A percentile compares a stretch with the other conserved stretches of the same genome.
phyloP scores from a whole-genome alignment of 768 basidiomycete genomes.

The Tylopilus cervinicoccineus region DNA sequence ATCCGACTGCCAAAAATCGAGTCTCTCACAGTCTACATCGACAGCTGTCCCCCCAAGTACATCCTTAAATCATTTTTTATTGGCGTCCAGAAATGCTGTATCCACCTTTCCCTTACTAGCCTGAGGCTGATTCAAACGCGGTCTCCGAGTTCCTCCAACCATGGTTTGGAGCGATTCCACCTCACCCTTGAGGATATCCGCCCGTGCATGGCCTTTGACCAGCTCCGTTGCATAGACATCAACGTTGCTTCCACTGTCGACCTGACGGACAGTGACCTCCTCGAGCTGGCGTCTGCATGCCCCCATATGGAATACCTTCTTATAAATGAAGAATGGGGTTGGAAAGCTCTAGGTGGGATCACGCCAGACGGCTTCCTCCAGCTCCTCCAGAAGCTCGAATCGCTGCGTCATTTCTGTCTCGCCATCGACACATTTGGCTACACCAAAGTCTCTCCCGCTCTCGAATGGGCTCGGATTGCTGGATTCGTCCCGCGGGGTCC shows the following conservation, averaged over 20 bases:
- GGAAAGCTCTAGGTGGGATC: not conserved
- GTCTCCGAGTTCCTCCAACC: not conserved
- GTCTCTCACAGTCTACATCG: not conserved
- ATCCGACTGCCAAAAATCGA: not conserved
- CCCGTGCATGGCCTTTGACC: not conserved
- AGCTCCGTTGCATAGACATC: slow-evolving; percentile 3
- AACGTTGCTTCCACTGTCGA: not conserved
- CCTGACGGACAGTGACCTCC: not conserved
- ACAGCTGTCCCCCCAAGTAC: not conserved
- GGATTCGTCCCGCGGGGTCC: not conserved
- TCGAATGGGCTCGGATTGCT: not conserved
- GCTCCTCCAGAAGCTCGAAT: not conserved
- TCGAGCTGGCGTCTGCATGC: not conserved
- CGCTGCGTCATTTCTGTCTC: slow-evolving; percentile 2
- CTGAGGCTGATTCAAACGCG: slow-evolving; percentile 1
- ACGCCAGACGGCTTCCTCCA: slow-evolving; percentile 2
- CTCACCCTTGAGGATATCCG: slow-evolving; percentile 1
- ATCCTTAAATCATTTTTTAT: not conserved
- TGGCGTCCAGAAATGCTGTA: not conserved
- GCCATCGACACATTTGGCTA: not conserved
- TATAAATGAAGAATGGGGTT: slow-evolving; percentile 8
- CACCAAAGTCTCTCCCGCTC: not conserved
- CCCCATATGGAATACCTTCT: not conserved
- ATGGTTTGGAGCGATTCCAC: not conserved
- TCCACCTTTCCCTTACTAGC: not conserved